A percentile compares a stretch with the other conserved stretches of the same genome.
These are phyloP conservation scores for Podila minutissima DNA, from an alignment of 192 early-diverging fungal species.

Conservation along the genomic window DNA sequence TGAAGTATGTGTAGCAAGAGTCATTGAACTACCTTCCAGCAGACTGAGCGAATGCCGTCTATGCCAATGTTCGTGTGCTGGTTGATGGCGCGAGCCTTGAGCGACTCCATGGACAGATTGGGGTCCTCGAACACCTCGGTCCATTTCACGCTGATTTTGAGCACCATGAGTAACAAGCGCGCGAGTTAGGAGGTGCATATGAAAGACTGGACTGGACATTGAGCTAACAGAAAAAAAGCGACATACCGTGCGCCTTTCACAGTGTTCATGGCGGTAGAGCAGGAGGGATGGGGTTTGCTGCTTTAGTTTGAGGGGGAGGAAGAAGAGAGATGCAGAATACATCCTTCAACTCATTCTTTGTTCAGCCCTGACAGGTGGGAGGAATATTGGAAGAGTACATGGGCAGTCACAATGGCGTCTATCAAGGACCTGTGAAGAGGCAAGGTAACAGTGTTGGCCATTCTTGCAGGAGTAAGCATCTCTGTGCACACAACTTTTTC, in stretches of 20 bases:
- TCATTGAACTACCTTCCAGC: conserved; percentile 62
- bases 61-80: conserved; percentile 57
- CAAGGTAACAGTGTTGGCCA: too few species aligned
- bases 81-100: conserved; percentile 55
- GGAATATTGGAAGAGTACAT: too few species aligned
- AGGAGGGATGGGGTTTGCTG: background rate
- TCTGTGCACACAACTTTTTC: too few species aligned
- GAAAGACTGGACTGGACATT: background rate
- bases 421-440: too few species aligned
- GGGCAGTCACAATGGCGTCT: too few species aligned
- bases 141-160: conserved; percentile 51
- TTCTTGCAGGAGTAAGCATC: too few species aligned
- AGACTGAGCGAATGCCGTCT: conserved; percentile 63
- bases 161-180: background rate
- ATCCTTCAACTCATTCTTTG: too few species aligned
- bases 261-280: conserved; percentile 31
- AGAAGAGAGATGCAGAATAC: too few species aligned
- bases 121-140: conserved; percentile 62
- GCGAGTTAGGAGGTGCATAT: background rate
- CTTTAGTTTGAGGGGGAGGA: too few species aligned
- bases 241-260: conserved; percentile 44
- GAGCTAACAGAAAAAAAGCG: background rate
- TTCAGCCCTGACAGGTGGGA: too few species aligned
- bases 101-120: conserved; percentile 51
- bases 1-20: too few species aligned